Conservation (phyloP, 2,329 filamentous ascomycete genomes). For the Cladobotryum mycophilum region DNA sequence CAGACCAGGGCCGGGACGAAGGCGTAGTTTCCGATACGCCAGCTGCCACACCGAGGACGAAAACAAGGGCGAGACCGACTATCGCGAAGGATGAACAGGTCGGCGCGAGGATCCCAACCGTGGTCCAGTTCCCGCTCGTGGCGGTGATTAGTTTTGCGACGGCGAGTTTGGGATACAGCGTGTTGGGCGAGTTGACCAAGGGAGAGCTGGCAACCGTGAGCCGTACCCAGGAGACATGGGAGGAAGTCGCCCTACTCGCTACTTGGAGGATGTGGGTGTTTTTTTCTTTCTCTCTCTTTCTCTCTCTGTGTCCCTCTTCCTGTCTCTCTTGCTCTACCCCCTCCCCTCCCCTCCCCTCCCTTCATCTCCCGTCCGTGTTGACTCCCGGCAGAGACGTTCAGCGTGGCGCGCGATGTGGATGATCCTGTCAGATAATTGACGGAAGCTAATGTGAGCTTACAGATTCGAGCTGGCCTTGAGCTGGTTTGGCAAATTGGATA, state of each 20-base stretch:
- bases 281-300: neutral
- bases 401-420: too few relatives aligned
- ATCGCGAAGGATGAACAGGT: neutral
- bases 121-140: constrained; percentile 47
- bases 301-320: too few relatives aligned
- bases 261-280: constrained; percentile 50
- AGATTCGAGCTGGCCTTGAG: constrained; percentile 64
- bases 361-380: neutral
- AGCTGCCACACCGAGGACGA: neutral
- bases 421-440: constrained; percentile 1
- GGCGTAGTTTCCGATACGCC: neutral
- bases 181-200: constrained; percentile 52
- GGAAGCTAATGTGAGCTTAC: constrained; percentile 17
- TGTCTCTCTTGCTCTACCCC: neutral
- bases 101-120: constrained; percentile 4
- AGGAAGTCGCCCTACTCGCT: constrained; percentile 50
- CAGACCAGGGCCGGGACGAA: neutral
- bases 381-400: neutral
- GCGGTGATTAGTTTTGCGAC: constrained; percentile 53
- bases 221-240: constrained; percentile 55
- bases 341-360: neutral
- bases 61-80: neutral
- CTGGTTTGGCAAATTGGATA: constrained; percentile 71
- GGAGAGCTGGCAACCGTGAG: constrained; percentile 63
- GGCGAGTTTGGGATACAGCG: constrained; percentile 58